phyloP scores from a whole-genome alignment of 192 early-diverging fungal genomes.

The Obelidium mucronatum region DNA sequence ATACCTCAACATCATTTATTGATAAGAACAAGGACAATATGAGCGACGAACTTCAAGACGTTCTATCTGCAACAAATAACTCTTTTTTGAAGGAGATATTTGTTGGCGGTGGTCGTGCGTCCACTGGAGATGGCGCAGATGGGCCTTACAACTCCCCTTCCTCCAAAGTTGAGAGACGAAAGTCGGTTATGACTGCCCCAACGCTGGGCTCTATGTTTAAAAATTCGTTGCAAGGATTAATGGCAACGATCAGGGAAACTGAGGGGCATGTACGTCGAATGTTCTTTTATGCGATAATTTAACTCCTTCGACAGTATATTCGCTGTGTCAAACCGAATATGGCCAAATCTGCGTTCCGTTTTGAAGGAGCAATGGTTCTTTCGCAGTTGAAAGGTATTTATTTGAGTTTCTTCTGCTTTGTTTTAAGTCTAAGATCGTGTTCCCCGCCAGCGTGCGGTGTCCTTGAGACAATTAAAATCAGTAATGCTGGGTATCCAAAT shows the following conservation, averaged over 20 bases:
- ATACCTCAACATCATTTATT: slow-evolving; percentile 84
- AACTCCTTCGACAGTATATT: slow-evolving; percentile 73
- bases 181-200: slow-evolving; percentile 63
- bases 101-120: slow-evolving; percentile 46
- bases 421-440: too few species aligned
- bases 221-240: slow-evolving; percentile 84
- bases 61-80: slow-evolving; percentile 76
- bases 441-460: slow-evolving; percentile 86
- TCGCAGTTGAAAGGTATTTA: slow-evolving; percentile 82
- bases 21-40: slow-evolving; percentile 97
- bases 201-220: slow-evolving; percentile 96
- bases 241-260: slow-evolving; percentile 91
- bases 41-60: slow-evolving; percentile 81
- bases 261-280: slow-evolving; percentile 55
- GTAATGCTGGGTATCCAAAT: slow-evolving; percentile 88
- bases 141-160: neutral
- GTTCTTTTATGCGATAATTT: neutral
- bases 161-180: neutral
- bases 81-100: slow-evolving; percentile 80
- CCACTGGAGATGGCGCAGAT: slow-evolving; percentile 9
- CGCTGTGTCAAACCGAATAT: slow-evolving; percentile 98
- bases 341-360: slow-evolving; percentile 85
- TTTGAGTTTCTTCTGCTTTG: too few species aligned
- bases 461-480: slow-evolving; percentile 92
- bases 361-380: slow-evolving; percentile 94